A percentile compares a stretch with the other conserved stretches of the same genome.
Conservation (phyloP, 179 eudicot species). For the Silene noctiflora region DNA sequence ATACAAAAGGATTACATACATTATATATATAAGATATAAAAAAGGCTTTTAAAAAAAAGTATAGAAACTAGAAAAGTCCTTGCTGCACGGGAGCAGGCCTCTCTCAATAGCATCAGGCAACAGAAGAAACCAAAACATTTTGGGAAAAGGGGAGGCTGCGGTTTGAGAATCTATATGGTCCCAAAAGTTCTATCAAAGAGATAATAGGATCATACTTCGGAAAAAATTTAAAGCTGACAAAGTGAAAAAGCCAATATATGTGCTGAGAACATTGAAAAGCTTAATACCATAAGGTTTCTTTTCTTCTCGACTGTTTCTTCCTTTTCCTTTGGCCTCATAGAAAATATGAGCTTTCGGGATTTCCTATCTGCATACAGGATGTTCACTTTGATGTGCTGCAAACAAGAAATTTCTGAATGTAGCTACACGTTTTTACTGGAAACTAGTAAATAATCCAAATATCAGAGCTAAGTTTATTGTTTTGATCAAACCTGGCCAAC, state of each 20-base stretch:
- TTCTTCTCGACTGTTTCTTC: constrained; percentile 65
- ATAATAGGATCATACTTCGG: neutral
- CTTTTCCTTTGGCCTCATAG: constrained; percentile 69
- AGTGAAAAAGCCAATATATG: neutral
- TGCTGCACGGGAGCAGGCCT: neutral
- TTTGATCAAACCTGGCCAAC: constrained; percentile 76
- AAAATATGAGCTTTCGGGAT: constrained; percentile 74
- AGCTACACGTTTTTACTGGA: constrained; percentile 7
- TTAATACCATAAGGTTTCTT: constrained; percentile 77
- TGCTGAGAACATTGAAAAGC: constrained; percentile 15
- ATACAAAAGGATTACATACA: no score
- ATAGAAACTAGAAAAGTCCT: neutral
- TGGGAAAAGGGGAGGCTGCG: neutral
- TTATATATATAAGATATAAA: no score
- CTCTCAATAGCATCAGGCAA: neutral
- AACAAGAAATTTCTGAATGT: constrained; percentile 13
- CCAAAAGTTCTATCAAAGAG: neutral
- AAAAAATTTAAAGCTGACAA: neutral
- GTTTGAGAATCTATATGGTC: neutral
- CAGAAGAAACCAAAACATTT: no score
- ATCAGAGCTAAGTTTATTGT: constrained; percentile 1
- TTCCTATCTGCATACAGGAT: constrained; percentile 66
- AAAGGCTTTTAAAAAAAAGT: neutral
- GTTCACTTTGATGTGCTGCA: constrained; percentile 69
- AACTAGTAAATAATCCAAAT: neutral